These are phyloP conservation scores for Sodiomyces alkalinus DNA, from an alignment of 2,329 filamentous ascomycete genomes.

Conservation along the genomic window DNA sequence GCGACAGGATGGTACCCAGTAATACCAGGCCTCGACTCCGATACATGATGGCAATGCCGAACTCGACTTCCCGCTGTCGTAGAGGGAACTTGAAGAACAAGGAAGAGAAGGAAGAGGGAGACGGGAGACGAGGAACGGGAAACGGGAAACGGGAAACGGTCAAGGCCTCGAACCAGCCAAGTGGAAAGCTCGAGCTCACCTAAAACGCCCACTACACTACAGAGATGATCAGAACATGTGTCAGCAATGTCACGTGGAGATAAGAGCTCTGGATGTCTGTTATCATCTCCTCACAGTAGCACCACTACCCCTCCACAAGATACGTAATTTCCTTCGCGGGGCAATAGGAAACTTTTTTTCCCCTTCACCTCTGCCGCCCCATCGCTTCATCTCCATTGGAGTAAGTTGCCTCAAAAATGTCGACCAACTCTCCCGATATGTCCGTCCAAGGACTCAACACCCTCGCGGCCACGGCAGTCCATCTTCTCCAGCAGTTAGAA, in stretches of 20 bases:
- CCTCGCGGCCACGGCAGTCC: conserved; percentile 20
- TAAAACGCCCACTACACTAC: conserved; percentile 9
- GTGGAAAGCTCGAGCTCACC: conserved; percentile 9
- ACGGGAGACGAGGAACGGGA: too few species aligned
- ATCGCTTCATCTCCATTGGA: too few species aligned
- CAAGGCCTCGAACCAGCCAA: neutral
- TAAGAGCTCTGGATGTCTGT: too few species aligned
- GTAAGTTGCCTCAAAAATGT: neutral
- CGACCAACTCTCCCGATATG: conserved; percentile 7
- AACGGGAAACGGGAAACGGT: too few species aligned
- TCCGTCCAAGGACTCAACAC: conserved; percentile 22
- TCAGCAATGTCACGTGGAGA: conserved; percentile 9
- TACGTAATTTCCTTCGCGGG: too few species aligned
- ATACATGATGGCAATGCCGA: too few species aligned
- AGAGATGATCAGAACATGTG: too few species aligned
- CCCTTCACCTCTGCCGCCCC: too few species aligned
- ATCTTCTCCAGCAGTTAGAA: conserved; percentile 27
- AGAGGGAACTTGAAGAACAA: conserved; percentile 17
- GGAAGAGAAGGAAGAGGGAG: neutral
- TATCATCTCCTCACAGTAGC: too few species aligned
- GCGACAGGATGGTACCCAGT: conserved; percentile 31
- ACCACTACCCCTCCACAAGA: conserved; percentile 8
- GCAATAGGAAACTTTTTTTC: conserved; percentile 7
- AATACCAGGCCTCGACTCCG: conserved; percentile 33
- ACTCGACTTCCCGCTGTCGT: too few species aligned